phyloP scores from a whole-genome alignment of 176 grass and related monocot genomes.

The Oryza glumipatula region DNA sequence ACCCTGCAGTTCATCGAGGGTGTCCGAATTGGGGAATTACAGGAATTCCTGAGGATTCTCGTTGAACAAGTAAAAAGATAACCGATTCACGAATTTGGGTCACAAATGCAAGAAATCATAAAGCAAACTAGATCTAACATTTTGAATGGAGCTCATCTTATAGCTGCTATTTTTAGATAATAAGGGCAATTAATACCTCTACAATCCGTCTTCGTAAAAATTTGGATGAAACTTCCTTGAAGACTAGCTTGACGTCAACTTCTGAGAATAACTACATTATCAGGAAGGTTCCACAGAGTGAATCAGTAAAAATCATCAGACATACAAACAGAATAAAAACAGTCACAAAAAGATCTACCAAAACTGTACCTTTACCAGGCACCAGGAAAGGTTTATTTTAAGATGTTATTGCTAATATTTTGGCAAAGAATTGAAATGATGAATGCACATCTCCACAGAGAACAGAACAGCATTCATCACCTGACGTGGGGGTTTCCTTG shows the following conservation, averaged over 20 bases:
- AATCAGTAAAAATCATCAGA: conserved; percentile 12
- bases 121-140: conserved; percentile 30
- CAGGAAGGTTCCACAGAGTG: conserved; percentile 15
- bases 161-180: not conserved
- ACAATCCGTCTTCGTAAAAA: conserved; percentile 88
- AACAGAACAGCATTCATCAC: conserved; percentile 49
- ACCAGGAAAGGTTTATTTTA: not conserved
- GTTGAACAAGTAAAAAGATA: not conserved
- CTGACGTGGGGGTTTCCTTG: conserved; percentile 62
- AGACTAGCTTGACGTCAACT: conserved; percentile 98
- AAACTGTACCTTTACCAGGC: not conserved
- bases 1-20: not conserved
- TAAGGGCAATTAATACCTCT: conserved; percentile 58
- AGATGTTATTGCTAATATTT: conserved; percentile 9
- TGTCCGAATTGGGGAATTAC: not conserved
- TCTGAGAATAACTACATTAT: conserved; percentile 83
- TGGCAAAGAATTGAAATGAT: not conserved
- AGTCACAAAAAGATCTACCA: not conserved
- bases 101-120: not conserved
- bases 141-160: not conserved
- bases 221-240: conserved; percentile 97
- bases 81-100: not conserved
- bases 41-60: not conserved
- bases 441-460: not conserved
- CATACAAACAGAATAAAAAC: conserved; percentile 25